Conservation (phyloP, 2,329 filamentous ascomycete genomes). For the Byssochlamys sp. region DNA sequence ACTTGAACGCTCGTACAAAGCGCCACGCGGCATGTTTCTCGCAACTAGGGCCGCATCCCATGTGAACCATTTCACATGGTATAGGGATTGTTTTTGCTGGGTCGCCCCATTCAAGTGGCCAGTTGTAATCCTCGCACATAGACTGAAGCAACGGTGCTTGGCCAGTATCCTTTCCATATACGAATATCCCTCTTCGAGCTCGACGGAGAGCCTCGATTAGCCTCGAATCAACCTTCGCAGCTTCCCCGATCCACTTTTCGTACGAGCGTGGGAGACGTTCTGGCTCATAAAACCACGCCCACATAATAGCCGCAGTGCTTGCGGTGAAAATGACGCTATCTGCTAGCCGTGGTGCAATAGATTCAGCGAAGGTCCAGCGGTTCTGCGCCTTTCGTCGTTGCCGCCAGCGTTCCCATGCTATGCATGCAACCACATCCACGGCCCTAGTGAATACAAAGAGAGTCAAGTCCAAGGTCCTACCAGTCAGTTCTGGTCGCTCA, state of each 20-base stretch:
- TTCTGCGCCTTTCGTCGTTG: conserved; percentile 19
- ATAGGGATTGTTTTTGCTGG: conserved; percentile 60
- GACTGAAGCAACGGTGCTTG: conserved; percentile 57
- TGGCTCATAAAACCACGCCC: conserved; percentile 75
- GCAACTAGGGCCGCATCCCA: conserved; percentile 60
- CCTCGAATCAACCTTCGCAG: conserved; percentile 63
- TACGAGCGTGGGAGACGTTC: conserved; percentile 62
- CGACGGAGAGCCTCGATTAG: conserved; percentile 65
- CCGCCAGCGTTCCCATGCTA: conserved; percentile 50
- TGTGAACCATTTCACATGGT: conserved; percentile 76
- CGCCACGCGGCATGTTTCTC: conserved; percentile 63
- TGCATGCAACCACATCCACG: conserved; percentile 59
- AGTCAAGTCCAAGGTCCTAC: conserved; percentile 70
- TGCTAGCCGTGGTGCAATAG: conserved; percentile 35
- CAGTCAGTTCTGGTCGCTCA: conserved; percentile 42
- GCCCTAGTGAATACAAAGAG: conserved; percentile 67
- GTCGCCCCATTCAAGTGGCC: conserved; percentile 64
- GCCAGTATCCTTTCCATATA: conserved; percentile 65
- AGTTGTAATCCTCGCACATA: conserved; percentile 63
- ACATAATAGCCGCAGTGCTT: conserved; percentile 72
- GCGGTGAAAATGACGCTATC: conserved; percentile 63
- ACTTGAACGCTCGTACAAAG: conserved; percentile 60
- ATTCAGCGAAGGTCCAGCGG: conserved; percentile 30
- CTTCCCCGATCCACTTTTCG: conserved; percentile 70
- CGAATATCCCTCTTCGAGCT: conserved; percentile 52